Evolutionary conservation across 2,329 filamentous ascomycete species (phyloP), one percentile per base, ranked within the genome.

Genomic region (Epichloe typhina): DNA sequence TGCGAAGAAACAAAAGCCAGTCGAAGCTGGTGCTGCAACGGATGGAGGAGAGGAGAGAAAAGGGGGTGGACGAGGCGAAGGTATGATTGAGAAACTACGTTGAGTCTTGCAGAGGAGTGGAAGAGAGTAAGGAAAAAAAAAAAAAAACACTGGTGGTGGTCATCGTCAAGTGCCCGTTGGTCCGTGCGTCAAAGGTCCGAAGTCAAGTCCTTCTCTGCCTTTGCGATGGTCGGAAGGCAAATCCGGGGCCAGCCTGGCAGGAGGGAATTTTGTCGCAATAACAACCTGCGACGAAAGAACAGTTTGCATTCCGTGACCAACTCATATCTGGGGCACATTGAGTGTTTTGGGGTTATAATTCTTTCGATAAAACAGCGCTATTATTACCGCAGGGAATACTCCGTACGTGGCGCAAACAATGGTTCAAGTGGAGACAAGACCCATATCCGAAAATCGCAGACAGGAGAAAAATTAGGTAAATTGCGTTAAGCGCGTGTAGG

Each of bases 91-190:
- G 19, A 47, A 52, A 50, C 46, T 46, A 40, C 48, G 49, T 51
- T 38, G 40, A 36, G 50, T 47, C 43, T 50, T 46, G 33, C 35
- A 40, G 40, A 39, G 38, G 45, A 44, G 47, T 51, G 43, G 51
- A 54, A 53, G 46, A 48, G 47, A 49, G 43, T n/a, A 46, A 36
- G 47, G 42, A 21, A 54, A 52, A 51, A 56, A 50, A 41, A 39
- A 49, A 7, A 26, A 21, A 21, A 21, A 49, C 15, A 50, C 49
- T 40, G 51, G 38, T 42, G 51, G 54, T 53, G 55, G 53, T 54
- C 54, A 56, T 57, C 54, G 53, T 52, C 50, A 55, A 48, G 46
- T 41, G 44, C 38, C 43, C 39, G 50, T 21, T 55, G 55, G 55
- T 54, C 54, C 47, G 55, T 55, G 54, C 54, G 45, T 35, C 40